A percentile compares a stretch with the other conserved stretches of the same genome.
Conservation (phyloP, 2,329 filamentous ascomycete genomes). For the Aspergillus fructus region DNA sequence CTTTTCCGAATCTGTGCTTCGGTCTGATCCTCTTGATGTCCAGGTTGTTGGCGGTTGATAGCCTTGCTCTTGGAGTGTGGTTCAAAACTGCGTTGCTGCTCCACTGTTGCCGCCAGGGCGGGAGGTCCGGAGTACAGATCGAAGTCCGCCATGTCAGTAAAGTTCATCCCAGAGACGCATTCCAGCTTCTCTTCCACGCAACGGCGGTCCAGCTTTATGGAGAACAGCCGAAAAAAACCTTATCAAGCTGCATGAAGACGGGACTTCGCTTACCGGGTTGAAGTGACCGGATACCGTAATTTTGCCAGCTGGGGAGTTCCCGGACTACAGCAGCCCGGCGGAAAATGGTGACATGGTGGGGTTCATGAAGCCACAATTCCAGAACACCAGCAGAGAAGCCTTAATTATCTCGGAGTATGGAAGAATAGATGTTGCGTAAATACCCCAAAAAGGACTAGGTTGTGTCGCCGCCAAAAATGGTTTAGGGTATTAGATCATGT, state of each 20-base stretch:
- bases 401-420: slow-evolving; percentile 15
- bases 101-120: slow-evolving; percentile 6
- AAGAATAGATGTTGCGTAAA: slow-evolving; percentile 10
- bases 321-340: slow-evolving; percentile 35
- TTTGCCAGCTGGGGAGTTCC: slow-evolving; percentile 21
- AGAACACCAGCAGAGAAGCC: slow-evolving; percentile 3
- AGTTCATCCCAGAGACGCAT: background rate
- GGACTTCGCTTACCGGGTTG: background rate
- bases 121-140: background rate
- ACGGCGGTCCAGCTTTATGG: background rate
- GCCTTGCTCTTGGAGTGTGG: background rate
- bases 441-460: slow-evolving; percentile 18
- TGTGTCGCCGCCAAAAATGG: too few species aligned
- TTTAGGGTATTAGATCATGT: background rate
- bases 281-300: slow-evolving; percentile 8
- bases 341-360: slow-evolving; percentile 24
- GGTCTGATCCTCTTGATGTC: slow-evolving; percentile 26
- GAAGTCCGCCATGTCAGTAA: background rate
- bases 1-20: slow-evolving; percentile 35
- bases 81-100: background rate
- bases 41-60: background rate
- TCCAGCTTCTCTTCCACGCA: background rate
- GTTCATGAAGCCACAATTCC: slow-evolving; percentile 9
- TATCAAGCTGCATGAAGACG: slow-evolving; percentile 16
- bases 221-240: slow-evolving; percentile 2